Evolutionary conservation across 345 rosid species (phyloP).

Genomic region (Eucalyptus tenuipes): DNA sequence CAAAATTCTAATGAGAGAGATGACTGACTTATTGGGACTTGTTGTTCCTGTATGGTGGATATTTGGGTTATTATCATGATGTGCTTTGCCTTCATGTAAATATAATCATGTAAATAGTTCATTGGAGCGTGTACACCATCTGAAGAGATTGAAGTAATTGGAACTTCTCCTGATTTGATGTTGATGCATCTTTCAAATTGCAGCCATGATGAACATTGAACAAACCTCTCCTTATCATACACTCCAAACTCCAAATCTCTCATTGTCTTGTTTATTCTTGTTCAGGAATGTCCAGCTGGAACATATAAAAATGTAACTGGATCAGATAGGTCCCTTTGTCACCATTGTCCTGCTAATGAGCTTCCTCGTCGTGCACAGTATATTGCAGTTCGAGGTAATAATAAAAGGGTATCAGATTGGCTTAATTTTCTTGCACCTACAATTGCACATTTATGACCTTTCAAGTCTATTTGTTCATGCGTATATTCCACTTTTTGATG

Average conservation of each 20-base stretch:
- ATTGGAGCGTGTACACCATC: not conserved
- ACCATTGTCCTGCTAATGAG: constrained; percentile 57
- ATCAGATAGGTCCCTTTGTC: constrained; percentile 76
- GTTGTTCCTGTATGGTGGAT: not conserved
- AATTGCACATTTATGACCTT: not conserved
- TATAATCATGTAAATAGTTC: not conserved
- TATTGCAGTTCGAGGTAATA: constrained; percentile 71
- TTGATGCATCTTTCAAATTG: not conserved
- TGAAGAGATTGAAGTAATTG: not conserved
- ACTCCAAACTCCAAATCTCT: not conserved
- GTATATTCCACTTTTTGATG: not conserved
- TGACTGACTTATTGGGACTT: not conserved
- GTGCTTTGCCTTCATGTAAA: not conserved
- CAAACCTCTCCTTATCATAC: not conserved
- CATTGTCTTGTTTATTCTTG: not conserved
- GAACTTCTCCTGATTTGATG: not conserved
- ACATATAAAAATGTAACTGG: constrained; percentile 87
- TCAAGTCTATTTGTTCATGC: not conserved
- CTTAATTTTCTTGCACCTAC: not conserved
- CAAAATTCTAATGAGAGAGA: not conserved
- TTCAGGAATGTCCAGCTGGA: constrained; percentile 94
- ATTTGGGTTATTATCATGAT: not conserved
- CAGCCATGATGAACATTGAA: not conserved
- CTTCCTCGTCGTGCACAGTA: constrained; percentile 84
- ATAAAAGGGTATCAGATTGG: not conserved